Evolutionary conservation across 768 basidiomycete species (phyloP), one percentile per base, ranked within the genome.

Genomic region (Leccinellum luteum): DNA sequence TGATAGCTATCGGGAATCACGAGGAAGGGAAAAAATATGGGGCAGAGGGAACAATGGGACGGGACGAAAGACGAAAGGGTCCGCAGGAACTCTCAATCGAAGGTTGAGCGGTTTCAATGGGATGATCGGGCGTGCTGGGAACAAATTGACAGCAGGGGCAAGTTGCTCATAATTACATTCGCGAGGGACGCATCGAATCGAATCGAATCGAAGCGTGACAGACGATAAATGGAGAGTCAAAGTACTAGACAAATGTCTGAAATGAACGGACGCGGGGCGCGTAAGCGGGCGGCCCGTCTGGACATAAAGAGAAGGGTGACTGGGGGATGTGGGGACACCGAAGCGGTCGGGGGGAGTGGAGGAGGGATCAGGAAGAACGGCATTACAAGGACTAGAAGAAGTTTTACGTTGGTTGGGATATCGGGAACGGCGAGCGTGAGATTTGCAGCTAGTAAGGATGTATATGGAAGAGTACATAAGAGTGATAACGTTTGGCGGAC

Each of bases 401-500:
- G 30, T 8, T 58, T 72, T 72, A 70, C 70, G 70, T 72, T 52
- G 60, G n/a, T 10, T 41, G 38, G 38, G n/a, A 13, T 43, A 30
- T 7, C 17, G 50, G 30, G 32, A 31, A 51, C 23, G 55, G 10
- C 17, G 51, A 44, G 69, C 62, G 66, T 69, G 66, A 52, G 69
- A 70, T 72, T 71, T 69, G 65, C 67, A 71, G 57, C 55, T 35
- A 38, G 45, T 19, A 27, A 15, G 56, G 52, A 60, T 54, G 60
- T 12, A 68, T 60, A 63, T 59, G 63, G 60, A 54, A 47, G 23
- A 31, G 57, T 67, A 66, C 62, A 68, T 66, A 66, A 68, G 51
- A 64, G 51, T 69, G 70, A 70, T 72, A 72, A 72, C 71, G 69
- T 70, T 72, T 23, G 61, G 34, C 51, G 27, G 30, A 60, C 28